A percentile compares a stretch with the other conserved stretches of the same genome.
Conservation (phyloP, 768 basidiomycete species). For the Russula brevipes region DNA sequence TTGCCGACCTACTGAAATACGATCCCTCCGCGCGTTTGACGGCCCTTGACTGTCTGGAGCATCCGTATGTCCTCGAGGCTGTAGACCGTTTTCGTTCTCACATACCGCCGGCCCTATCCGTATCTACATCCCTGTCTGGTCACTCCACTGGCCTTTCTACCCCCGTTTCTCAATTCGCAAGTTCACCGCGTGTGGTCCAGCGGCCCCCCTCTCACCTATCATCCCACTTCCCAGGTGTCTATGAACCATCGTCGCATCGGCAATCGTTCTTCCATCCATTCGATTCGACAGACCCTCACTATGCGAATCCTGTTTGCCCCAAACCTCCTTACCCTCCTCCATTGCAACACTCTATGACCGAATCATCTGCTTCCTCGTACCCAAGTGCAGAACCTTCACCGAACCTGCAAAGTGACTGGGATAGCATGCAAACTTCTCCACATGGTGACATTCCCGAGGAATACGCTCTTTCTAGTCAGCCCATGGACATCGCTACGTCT, state of each 20-base stretch:
- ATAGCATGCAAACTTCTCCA: conserved; percentile 60
- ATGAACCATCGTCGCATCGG: conserved; percentile 24
- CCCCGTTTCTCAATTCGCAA: conserved; percentile 20
- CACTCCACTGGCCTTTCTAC: conserved; percentile 32
- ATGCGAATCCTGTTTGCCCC: conserved; percentile 12
- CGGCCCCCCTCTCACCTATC: conserved; percentile 15
- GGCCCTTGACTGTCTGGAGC: conserved; percentile 79
- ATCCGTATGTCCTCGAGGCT: conserved; percentile 84
- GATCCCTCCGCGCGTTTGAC: conserved; percentile 86
- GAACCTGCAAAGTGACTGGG: conserved; percentile 34
- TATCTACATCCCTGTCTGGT: conserved; percentile 33
- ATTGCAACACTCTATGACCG: conserved; percentile 23
- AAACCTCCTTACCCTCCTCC: conserved; percentile 22
- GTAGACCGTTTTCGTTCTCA: conserved; percentile 34
- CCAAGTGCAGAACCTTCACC: conserved; percentile 24
- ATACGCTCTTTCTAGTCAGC: conserved; percentile 35
- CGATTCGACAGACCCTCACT: conserved; percentile 20
- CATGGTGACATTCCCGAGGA: conserved; percentile 45
- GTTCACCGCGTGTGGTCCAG: conserved; percentile 22
- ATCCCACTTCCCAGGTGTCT: conserved; percentile 12
- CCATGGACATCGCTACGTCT: conserved; percentile 49
- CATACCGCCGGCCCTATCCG: conserved; percentile 18
- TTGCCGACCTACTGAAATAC: conserved; percentile 86
- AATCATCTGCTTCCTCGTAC: conserved; percentile 21
- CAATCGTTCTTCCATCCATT: conserved; percentile 19